These are phyloP conservation scores for Ambrosia hybrid DNA, from an alignment of 140 eudicot species.

Conservation along the genomic window DNA sequence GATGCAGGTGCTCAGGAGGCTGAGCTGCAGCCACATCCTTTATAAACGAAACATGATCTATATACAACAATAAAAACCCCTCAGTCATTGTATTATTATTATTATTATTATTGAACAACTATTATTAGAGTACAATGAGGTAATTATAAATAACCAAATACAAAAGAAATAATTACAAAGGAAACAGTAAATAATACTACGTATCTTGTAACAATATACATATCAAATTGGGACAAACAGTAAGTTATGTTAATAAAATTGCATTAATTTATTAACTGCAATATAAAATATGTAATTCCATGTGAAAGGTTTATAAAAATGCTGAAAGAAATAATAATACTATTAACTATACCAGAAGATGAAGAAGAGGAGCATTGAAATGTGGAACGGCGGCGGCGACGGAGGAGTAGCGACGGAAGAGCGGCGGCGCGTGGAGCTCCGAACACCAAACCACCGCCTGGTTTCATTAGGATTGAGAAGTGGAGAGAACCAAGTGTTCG, in stretches of 20 bases:
- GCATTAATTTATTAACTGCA: too few species aligned
- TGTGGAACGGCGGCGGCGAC: slow-evolving; percentile 46
- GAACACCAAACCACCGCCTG: slow-evolving; percentile 54
- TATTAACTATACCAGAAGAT: slow-evolving; percentile 39
- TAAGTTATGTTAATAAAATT: background rate
- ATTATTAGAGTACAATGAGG: too few species aligned
- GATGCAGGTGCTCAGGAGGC: slow-evolving; percentile 87
- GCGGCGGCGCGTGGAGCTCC: slow-evolving; percentile 79
- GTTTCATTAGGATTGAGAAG: slow-evolving; percentile 45
- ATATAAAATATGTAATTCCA: background rate
- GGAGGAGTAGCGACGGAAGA: slow-evolving; percentile 43
- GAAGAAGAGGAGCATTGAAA: slow-evolving; percentile 57
- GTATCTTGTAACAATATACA: slow-evolving; percentile 30
- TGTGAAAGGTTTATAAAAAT: too few species aligned
- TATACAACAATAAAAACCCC: too few species aligned
- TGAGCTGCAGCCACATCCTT: slow-evolving; percentile 79
- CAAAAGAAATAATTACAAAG: too few species aligned
- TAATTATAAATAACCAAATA: too few species aligned
- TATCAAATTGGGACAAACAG: slow-evolving; percentile 14
- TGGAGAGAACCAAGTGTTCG: slow-evolving; percentile 33
- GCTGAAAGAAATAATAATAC: background rate
- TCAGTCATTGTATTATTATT: too few species aligned
- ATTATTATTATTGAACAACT: too few species aligned
- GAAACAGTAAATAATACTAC: too few species aligned
- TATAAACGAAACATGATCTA: slow-evolving; percentile 71